Percentiles rank a stretch among this genome's conserved stretches.
Conservation (phyloP, 2,329 filamentous ascomycete species). For the Aquanectria penicillioides region DNA sequence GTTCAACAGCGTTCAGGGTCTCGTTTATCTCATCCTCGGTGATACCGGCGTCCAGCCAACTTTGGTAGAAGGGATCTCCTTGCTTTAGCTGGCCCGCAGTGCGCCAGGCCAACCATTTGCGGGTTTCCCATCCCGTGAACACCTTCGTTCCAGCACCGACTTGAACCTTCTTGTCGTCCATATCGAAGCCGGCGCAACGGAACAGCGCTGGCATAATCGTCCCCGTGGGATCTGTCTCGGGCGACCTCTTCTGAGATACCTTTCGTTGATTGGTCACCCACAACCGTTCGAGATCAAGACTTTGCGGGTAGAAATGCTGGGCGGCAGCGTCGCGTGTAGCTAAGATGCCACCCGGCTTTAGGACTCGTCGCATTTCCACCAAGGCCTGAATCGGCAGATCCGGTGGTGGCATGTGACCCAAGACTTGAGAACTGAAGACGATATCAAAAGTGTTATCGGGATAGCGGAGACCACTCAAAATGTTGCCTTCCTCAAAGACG, state of each 20-base stretch:
- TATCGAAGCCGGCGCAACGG: constrained; percentile 1
- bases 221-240: neutral
- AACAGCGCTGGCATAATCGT: constrained; percentile 6
- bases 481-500: neutral
- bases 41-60: constrained; percentile 24
- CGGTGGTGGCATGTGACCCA: constrained; percentile 48
- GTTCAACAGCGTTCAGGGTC: constrained; percentile 16
- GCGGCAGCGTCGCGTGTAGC: constrained; percentile 41
- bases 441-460: constrained; percentile 5
- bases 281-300: constrained; percentile 31
- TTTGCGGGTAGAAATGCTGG: constrained; percentile 38
- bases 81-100: constrained; percentile 3
- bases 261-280: neutral
- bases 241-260: neutral
- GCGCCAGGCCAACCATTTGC: constrained; percentile 7
- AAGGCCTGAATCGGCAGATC: constrained; percentile 45
- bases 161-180: neutral
- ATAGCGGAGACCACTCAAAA: constrained; percentile 24
- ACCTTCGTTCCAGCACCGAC: constrained; percentile 6
- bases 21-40: constrained; percentile 21
- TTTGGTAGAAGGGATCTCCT: constrained; percentile 9
- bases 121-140: constrained; percentile 3
- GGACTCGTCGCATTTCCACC: constrained; percentile 52
- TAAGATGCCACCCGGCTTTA: constrained; percentile 53
- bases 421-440: neutral